Base-by-base conservation (phyloP, 768 basidiomycete species). In the Leccinellum rugosiceps region DNA sequence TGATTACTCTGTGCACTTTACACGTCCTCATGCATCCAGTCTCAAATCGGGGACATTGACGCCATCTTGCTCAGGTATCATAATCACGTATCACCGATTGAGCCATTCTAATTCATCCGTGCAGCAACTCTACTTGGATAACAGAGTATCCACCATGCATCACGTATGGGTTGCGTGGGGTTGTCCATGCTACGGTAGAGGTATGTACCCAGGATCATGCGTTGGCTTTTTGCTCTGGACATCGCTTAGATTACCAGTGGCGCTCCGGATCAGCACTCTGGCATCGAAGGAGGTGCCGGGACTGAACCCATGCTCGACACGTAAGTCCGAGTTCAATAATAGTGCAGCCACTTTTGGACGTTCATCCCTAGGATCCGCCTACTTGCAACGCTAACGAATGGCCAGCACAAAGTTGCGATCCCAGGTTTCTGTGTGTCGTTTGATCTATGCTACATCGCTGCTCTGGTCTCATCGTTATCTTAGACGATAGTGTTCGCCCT, bases 41-140 rank as follows among this genome's bases (percentile, higher is more conserved):
- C 87, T 63, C 74, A 79, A 44, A 94, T 98, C 64, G 94, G 96
- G 2, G 74, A 84, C 38, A 84, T 98, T 46, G 93, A 98, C 74
- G 89, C 89, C 1, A 93, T 98, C 56, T 75, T 98, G 17, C 87
- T 94, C 58, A 92, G 90, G 90, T 90, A 56, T 38, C 70, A 38
- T 21, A 23, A 10, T 64, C 32, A 47, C 6, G n/a, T 5, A 8
- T 44, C 45, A 25, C 11, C 15, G 17, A 44, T 9, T 6, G 41
- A 17, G 19, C 32, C 23, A 19, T 55, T 26, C 52, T 65, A 4
- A 65, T 44, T 1, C 5, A 9, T 47, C 14, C 30, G 4, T n/a
- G 26, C 19, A 92, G 91, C 63, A 98, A 99, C 68, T 98, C 95
- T 21, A 95, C 92, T 10, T 99, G 96, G 95, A 93, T 98, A 61